phyloP scores from a whole-genome alignment of 352 stramenopile species.

The Phytophthora lateralis region DNA sequence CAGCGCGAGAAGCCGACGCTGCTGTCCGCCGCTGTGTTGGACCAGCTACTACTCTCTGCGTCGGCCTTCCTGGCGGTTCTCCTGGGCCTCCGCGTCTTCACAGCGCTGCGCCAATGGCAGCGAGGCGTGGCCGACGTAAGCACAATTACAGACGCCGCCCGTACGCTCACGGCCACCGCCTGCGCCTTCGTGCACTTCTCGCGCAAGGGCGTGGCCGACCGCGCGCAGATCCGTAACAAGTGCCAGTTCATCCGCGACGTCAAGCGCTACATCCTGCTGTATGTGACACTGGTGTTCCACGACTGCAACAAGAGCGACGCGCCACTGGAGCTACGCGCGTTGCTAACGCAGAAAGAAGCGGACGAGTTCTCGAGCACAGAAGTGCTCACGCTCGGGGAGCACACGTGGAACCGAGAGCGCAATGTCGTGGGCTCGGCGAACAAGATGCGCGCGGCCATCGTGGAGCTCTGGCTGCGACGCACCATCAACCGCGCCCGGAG shows the following conservation, averaged over 20 bases:
- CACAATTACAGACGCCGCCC: constrained; percentile 44
- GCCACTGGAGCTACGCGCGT: constrained; percentile 43
- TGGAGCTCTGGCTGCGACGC: constrained; percentile 65
- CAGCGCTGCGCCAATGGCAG: constrained; percentile 52
- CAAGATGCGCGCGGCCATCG: constrained; percentile 50
- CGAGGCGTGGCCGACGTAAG: constrained; percentile 47
- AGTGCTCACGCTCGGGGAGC: constrained; percentile 43
- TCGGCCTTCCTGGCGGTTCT: constrained; percentile 49
- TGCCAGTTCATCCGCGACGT: constrained; percentile 62
- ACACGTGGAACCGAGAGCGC: constrained; percentile 50
- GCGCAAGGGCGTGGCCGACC: constrained; percentile 37
- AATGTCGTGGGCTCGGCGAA: constrained; percentile 58
- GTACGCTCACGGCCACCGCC: constrained; percentile 41
- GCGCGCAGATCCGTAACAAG: constrained; percentile 45
- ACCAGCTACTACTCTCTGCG: constrained; percentile 46
- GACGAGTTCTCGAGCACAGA: constrained; percentile 44
- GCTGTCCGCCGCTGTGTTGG: constrained; percentile 25
- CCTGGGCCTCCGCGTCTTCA: constrained; percentile 47
- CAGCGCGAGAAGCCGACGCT: constrained; percentile 30
- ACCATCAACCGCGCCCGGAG: constrained; percentile 45
- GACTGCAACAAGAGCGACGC: constrained; percentile 55
- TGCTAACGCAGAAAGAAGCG: constrained; percentile 53
- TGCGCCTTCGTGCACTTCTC: constrained; percentile 59
- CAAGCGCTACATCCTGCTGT: constrained; percentile 63
- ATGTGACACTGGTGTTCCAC: constrained; percentile 61